phyloP scores from a whole-genome alignment of 345 rosid genomes.

The Lagerstroemia speciosa region DNA sequence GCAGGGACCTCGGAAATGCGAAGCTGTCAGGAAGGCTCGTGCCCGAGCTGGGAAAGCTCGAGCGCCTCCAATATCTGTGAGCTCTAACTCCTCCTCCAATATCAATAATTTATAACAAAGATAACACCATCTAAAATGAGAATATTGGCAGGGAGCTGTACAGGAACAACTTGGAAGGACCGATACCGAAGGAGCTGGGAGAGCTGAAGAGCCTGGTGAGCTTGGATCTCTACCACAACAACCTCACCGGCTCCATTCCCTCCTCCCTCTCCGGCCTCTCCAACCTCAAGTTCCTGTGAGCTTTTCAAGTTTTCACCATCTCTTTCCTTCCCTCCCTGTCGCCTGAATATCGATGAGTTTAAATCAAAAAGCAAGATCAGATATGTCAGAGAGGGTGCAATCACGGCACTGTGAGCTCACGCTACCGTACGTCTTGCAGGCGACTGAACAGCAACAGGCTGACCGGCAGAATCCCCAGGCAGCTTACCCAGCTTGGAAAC shows the following conservation, averaged over 20 bases:
- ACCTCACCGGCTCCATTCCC: conserved; percentile 54
- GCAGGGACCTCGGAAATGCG: conserved; percentile 76
- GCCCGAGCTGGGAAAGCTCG: conserved; percentile 56
- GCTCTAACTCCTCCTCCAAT: conserved; percentile 6
- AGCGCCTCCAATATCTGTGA: conserved; percentile 65
- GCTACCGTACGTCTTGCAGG: conserved; percentile 22
- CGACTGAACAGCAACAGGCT: conserved; percentile 55
- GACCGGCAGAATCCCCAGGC: conserved; percentile 57
- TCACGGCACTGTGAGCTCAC: conserved; percentile 4
- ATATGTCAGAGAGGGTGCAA: not conserved
- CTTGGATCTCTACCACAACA: conserved; percentile 60
- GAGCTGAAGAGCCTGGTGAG: conserved; percentile 49
- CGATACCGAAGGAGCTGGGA: conserved; percentile 56
- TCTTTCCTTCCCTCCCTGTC: too few relatives aligned
- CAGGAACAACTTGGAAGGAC: conserved; percentile 44
- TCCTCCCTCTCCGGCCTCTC: conserved; percentile 51
- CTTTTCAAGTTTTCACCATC: not conserved
- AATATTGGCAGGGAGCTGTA: conserved; percentile 45
- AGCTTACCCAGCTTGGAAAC: conserved; percentile 45
- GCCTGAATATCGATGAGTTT: too few relatives aligned
- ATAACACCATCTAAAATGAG: not conserved
- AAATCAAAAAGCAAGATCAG: not conserved
- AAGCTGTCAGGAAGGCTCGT: conserved; percentile 59
- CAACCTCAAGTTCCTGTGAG: conserved; percentile 58
- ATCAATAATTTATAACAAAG: too few relatives aligned